Evolutionary conservation across 768 basidiomycete species (phyloP), one percentile per base, ranked within the genome.

Genomic region (Pleurotus salmoneostramineus): DNA sequence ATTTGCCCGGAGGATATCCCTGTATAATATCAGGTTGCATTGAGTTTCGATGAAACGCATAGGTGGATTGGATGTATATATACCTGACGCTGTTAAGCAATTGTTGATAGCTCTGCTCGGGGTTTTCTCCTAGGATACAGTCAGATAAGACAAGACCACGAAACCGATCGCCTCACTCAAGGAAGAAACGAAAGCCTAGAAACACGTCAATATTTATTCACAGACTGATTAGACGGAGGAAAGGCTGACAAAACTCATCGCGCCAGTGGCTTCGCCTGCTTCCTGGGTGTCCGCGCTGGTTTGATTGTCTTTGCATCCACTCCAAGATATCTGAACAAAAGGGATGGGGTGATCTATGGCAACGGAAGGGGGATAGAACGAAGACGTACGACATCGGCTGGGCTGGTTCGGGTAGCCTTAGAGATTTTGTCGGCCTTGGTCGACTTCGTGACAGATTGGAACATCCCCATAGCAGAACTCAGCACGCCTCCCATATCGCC

Each of bases 401-500:
- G 79, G 62, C 90, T 89, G 1, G 91, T 85, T 70, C 83, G 87
- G 3, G 88, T 88, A 7, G 76, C 78, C 60, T 74, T 85, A 0
- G 87, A 69, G 56, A 77, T 73, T 58, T 85, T 74, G 5, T 83
- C 81, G 0, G 90, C 91, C 65, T 88, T 88, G 57, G 75, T 77
- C 40, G 71, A 75, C 10, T 88, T 90, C 12, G 88, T 83, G 10
- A 91, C 87, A 1, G 83, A 81, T 68, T 91, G 92, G 51, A 94
- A 71, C 36, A 98, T 65, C 6, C 87, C 83, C 64, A 87, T 81
- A 11, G 93, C 83, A 5, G 89, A 85, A 45, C 78, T 80, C 62
- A 98, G 72, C 40, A 91, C 82, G 10, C 93, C 92, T 8, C 88
- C 78, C 66, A 93, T 81, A 67, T 98, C 95, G 33, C 89, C 89